Evolutionary conservation across 495 filamentous ascomycete species (phyloP).

Genomic region (Sporormia fimetaria): DNA sequence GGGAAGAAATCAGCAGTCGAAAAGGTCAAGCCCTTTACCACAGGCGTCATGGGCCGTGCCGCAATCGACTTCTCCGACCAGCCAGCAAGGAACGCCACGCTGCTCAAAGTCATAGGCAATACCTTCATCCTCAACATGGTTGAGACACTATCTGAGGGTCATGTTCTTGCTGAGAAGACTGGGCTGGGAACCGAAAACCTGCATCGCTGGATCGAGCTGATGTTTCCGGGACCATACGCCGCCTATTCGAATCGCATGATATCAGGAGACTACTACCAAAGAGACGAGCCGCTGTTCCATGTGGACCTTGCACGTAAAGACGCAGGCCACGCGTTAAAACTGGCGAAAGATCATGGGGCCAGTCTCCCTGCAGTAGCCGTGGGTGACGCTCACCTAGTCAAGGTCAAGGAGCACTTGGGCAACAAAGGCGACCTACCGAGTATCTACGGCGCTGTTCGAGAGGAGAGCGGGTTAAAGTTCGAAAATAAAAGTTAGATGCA

Average conservation of each 20-base stretch:
- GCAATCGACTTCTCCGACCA: slow-evolving; percentile 61
- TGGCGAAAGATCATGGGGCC: slow-evolving; percentile 54
- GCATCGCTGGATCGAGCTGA: slow-evolving; percentile 53
- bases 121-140: slow-evolving; percentile 78
- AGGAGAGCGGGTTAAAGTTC: slow-evolving; percentile 59
- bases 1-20: slow-evolving; percentile 51
- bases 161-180: slow-evolving; percentile 67
- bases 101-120: slow-evolving; percentile 77
- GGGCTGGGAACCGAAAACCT: slow-evolving; percentile 62
- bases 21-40: slow-evolving; percentile 59
- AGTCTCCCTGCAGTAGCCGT: slow-evolving; percentile 54
- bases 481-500: slow-evolving; percentile 41
- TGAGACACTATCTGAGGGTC: slow-evolving; percentile 62
- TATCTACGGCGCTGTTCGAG: slow-evolving; percentile 67
- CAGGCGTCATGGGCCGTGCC: slow-evolving; percentile 61
- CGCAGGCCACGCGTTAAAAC: slow-evolving; percentile 55
- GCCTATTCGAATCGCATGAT: slow-evolving; percentile 66
- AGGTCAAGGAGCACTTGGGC: slow-evolving; percentile 62
- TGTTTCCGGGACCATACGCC: slow-evolving; percentile 54
- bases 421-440: slow-evolving; percentile 70
- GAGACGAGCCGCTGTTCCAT: slow-evolving; percentile 70
- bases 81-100: slow-evolving; percentile 44
- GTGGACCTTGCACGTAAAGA: slow-evolving; percentile 84
- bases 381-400: slow-evolving; percentile 53
- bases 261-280: slow-evolving; percentile 58